Evolutionary conservation across 2,329 filamentous ascomycete species (phyloP).

Genomic region (Neonectria neomacrospora): DNA sequence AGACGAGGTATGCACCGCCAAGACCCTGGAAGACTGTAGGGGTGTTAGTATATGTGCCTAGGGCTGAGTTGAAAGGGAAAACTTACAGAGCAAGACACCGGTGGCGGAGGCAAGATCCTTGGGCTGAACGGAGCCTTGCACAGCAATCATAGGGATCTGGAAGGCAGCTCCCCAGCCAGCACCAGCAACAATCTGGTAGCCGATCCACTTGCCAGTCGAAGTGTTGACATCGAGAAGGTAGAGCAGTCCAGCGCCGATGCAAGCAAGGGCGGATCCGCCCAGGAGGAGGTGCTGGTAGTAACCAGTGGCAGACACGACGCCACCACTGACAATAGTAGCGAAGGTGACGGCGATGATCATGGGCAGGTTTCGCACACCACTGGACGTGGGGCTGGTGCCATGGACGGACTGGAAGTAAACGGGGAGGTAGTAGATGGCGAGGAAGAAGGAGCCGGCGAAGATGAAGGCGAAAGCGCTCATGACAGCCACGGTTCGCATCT

Average conservation of each 20-base stretch:
- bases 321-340: conserved; percentile 53
- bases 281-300: conserved; percentile 59
- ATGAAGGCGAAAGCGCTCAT: conserved; percentile 55
- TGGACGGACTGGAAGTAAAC: conserved; percentile 59
- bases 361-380: conserved; percentile 59
- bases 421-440: conserved; percentile 59
- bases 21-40: conserved; percentile 59
- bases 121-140: conserved; percentile 54
- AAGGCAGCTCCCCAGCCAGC: conserved; percentile 57
- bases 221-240: conserved; percentile 55
- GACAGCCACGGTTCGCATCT: conserved; percentile 52
- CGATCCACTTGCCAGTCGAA: conserved; percentile 59
- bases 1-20: conserved; percentile 62
- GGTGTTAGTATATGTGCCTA: conserved; percentile 27
- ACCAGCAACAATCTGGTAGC: conserved; percentile 64
- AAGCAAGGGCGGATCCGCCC: conserved; percentile 56
- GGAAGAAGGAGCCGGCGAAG: conserved; percentile 56
- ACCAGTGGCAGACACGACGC: conserved; percentile 52
- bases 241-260: conserved; percentile 56
- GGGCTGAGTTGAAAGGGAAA: conserved; percentile 12
- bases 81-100: conserved; percentile 58
- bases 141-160: conserved; percentile 63
- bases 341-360: conserved; percentile 58
- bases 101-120: conserved; percentile 59
- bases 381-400: conserved; percentile 52